phyloP scores from a whole-genome alignment of 345 rosid genomes.

The Hevea brasiliensis region DNA sequence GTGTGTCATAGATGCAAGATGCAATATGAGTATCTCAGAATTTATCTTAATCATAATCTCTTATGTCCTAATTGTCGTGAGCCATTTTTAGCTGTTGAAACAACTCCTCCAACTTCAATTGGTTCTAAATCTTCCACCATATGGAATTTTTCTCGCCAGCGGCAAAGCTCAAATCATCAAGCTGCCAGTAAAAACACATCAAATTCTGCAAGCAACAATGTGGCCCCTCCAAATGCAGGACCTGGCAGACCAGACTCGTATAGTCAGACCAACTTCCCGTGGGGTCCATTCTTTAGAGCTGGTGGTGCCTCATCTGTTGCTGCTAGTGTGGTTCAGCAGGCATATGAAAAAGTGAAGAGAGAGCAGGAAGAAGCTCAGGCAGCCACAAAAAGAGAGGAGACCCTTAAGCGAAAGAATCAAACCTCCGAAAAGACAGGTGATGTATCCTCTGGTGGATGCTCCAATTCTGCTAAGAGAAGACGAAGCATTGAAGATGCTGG shows the following conservation, averaged over 20 bases:
- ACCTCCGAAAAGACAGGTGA: slow-evolving; percentile 34
- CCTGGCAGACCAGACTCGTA: slow-evolving; percentile 32
- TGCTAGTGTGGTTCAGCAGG: slow-evolving; percentile 56
- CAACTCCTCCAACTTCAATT: slow-evolving; percentile 37
- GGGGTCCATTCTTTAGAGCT: slow-evolving; percentile 51
- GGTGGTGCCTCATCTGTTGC: slow-evolving; percentile 50
- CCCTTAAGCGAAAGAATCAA: slow-evolving; percentile 41
- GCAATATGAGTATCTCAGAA: slow-evolving; percentile 47
- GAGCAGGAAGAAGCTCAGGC: slow-evolving; percentile 63
- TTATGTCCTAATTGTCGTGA: slow-evolving; percentile 44
- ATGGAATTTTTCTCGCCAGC: slow-evolving; percentile 46
- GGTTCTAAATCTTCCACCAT: slow-evolving; percentile 26
- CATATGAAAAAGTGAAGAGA: slow-evolving; percentile 53
- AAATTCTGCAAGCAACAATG: slow-evolving; percentile 29
- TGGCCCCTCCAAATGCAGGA: slow-evolving; percentile 22
- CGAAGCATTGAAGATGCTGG: slow-evolving; percentile 45
- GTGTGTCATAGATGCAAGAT: slow-evolving; percentile 46
- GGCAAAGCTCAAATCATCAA: slow-evolving; percentile 41
- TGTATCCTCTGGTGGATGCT: slow-evolving; percentile 27
- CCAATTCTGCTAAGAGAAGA: slow-evolving; percentile 44
- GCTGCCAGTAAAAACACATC: slow-evolving; percentile 33
- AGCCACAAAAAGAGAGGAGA: slow-evolving; percentile 42
- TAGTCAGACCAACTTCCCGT: slow-evolving; percentile 42
- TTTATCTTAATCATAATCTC: slow-evolving; percentile 42
- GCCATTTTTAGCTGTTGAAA: slow-evolving; percentile 43